Base-by-base conservation (phyloP, 1,139 yeast species). In the Scheffersomyces insectosa region DNA sequence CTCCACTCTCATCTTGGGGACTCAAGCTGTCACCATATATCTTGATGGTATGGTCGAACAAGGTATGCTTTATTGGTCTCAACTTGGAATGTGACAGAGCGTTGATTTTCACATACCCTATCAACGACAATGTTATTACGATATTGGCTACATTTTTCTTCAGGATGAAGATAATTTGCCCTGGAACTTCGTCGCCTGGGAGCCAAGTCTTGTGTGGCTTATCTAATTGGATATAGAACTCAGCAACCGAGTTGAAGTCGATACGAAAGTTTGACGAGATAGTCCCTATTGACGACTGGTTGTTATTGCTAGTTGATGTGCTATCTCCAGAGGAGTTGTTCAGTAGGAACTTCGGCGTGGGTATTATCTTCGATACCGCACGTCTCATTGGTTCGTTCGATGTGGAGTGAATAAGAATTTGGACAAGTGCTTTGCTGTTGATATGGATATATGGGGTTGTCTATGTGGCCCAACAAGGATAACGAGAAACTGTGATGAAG, bases 121-220 rank as follows among this genome's bases (percentile, higher is more conserved):
- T 59, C 37, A 85, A 64, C 4, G 82, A 70, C 30, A 85, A 62
- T 8, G 79, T 72, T 7, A 85, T 70, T 38, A 71, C 70, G 16
- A 84, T 72, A 51, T 83, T 79, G 32, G 77, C 73, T 15, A 81
- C 56, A 56, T 82, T 82, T 52, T 76, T 79, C 56, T 77, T 77
- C 37, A 84, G 62, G 7, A 78, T 72, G 12, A 85, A 64, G 3
- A 82, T 75, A 20, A 82, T 74, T 51, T 80, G 83, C 6, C 93
- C 93, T 2, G 75, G 65, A n/a, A 85, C 77, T 52, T 79, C 79
- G 46, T 84, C 88, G 11, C 89, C 88, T 0, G 90, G 89, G 12
- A 70, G 63, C 74, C 81, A 83, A 15, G 77, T 68, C 55, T 79
- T 77, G 62, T 87, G 95, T 1, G 95, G 93, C 45, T 84, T 83